These are phyloP conservation scores for Coemansia umbellata DNA, from an alignment of 192 early-diverging fungal species.

Conservation along the genomic window DNA sequence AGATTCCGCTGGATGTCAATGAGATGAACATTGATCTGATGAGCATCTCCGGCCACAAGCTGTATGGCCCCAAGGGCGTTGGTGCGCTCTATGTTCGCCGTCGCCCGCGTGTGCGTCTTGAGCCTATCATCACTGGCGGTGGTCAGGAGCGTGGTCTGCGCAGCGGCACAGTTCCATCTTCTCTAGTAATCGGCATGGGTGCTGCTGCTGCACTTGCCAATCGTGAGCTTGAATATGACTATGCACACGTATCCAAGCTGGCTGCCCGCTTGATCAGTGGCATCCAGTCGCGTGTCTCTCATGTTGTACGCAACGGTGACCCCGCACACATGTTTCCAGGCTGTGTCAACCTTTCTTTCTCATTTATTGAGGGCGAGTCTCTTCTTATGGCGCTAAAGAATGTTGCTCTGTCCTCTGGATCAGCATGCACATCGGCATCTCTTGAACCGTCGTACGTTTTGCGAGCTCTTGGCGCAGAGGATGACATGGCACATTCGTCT, in stretches of 20 bases:
- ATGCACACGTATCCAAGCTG: slow-evolving; percentile 63
- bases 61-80: slow-evolving; percentile 97
- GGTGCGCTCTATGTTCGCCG: slow-evolving; percentile 92
- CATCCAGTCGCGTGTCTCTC: slow-evolving; percentile 68
- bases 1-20: slow-evolving; percentile 90
- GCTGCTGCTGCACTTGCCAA: slow-evolving; percentile 75
- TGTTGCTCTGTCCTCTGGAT: slow-evolving; percentile 91
- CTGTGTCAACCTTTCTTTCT: slow-evolving; percentile 95
- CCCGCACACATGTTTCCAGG: slow-evolving; percentile 73
- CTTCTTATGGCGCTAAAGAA: slow-evolving; percentile 98
- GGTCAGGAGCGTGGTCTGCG: slow-evolving; percentile 94
- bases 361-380: slow-evolving; percentile 96
- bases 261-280: slow-evolving; percentile 77
- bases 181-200: slow-evolving; percentile 86
- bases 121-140: slow-evolving; percentile 87
- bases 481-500: slow-evolving; percentile 92
- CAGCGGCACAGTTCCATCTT: slow-evolving; percentile 91
- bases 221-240: slow-evolving; percentile 85
- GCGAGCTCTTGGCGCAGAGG: slow-evolving; percentile 92
- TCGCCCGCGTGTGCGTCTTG: slow-evolving; percentile 87
- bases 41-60: slow-evolving; percentile 95
- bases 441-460: slow-evolving; percentile 96
- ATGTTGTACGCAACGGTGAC: slow-evolving; percentile 91
- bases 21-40: slow-evolving; percentile 92
- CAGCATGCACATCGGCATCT: slow-evolving; percentile 94